phyloP scores from a whole-genome alignment of 1,284 basidiomycete genomes.

The Microstroma glucosiphilum region DNA sequence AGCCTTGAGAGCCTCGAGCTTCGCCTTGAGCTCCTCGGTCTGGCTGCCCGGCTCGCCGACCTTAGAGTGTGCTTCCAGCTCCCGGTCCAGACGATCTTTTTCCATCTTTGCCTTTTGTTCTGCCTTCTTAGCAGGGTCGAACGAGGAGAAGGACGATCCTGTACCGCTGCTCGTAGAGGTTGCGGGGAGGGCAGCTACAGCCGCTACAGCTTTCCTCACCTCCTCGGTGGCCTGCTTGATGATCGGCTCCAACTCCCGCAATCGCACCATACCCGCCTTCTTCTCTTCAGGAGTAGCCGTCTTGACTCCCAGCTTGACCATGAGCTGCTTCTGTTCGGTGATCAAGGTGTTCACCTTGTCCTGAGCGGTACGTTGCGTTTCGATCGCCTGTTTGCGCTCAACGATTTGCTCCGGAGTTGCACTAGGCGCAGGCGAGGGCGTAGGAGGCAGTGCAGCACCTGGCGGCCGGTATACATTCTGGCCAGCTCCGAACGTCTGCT shows the following conservation, averaged over 20 bases:
- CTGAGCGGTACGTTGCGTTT: conserved; percentile 60
- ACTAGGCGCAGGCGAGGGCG: background rate
- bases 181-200: conserved; percentile 46
- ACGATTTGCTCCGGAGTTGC: conserved; percentile 16
- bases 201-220: conserved; percentile 44
- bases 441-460: conserved; percentile 22
- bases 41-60: conserved; percentile 55
- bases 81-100: conserved; percentile 66
- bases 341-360: conserved; percentile 74
- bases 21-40: conserved; percentile 68
- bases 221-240: conserved; percentile 58
- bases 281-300: conserved; percentile 68
- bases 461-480: conserved; percentile 38
- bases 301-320: conserved; percentile 62
- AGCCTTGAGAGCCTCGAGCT: conserved; percentile 72
- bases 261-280: conserved; percentile 68
- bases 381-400: conserved; percentile 51
- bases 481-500: conserved; percentile 37
- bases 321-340: conserved; percentile 78
- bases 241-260: conserved; percentile 74
- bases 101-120: conserved; percentile 64
- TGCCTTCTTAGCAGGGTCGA: conserved; percentile 54
- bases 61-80: conserved; percentile 51
- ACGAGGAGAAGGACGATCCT: conserved; percentile 26
- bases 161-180: conserved; percentile 19